These are phyloP conservation scores for Xylaria sp. DNA, from an alignment of 2,329 filamentous ascomycete genomes.

Conservation along the genomic window DNA sequence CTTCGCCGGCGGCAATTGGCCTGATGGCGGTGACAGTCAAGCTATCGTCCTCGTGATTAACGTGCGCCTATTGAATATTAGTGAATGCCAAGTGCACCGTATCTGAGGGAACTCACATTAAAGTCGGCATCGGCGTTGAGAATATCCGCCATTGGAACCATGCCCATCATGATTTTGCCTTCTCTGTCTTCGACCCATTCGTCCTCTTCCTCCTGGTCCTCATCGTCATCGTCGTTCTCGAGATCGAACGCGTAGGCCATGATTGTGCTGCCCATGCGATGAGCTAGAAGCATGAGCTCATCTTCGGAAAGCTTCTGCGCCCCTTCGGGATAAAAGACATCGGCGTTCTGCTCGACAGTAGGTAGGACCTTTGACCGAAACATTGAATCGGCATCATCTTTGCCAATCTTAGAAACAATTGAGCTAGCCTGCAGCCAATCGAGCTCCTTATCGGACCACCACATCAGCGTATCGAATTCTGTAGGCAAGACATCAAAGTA, in stretches of 20 bases:
- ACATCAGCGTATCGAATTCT: constrained; percentile 87
- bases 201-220: constrained; percentile 69
- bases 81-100: neutral
- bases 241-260: constrained; percentile 96
- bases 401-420: constrained; percentile 81
- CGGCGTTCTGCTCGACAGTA: constrained; percentile 58
- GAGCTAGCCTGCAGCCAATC: constrained; percentile 79
- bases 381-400: constrained; percentile 73
- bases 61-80: constrained; percentile 57
- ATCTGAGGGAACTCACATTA: constrained; percentile 66
- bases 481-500: constrained; percentile 81
- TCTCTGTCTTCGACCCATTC: constrained; percentile 74
- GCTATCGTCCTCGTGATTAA: constrained; percentile 63
- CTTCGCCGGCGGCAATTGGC: constrained; percentile 74
- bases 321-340: constrained; percentile 58
- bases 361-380: constrained; percentile 69
- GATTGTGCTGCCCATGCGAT: constrained; percentile 86
- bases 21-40: constrained; percentile 79
- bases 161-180: constrained; percentile 73
- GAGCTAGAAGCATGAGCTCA: constrained; percentile 66
- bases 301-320: constrained; percentile 54
- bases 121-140: constrained; percentile 90
- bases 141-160: constrained; percentile 92
- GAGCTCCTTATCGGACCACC: constrained; percentile 80
- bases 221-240: constrained; percentile 61